Evolutionary conservation across 306 rosid genomes (phyloP).

Genomic region (Begonia fuchsioides): DNA sequence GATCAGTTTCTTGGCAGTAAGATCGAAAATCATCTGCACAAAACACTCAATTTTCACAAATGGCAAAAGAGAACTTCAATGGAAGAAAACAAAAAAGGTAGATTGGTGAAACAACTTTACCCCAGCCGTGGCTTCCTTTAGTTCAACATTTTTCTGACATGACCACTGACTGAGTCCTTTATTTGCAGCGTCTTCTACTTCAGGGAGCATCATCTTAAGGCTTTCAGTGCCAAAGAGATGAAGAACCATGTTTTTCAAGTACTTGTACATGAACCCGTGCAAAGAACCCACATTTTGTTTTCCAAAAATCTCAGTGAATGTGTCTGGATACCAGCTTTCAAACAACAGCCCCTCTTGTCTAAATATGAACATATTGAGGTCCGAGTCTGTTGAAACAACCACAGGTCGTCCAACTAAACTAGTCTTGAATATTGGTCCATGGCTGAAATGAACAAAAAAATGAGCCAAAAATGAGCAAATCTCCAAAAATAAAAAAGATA

Average conservation of each 20-base stretch:
- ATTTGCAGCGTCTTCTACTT: constrained; percentile 54
- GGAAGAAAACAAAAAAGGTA: constrained; percentile 8
- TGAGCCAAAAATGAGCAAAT: no score
- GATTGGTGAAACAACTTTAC: constrained; percentile 24
- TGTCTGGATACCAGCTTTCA: constrained; percentile 92
- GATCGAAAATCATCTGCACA: constrained; percentile 88
- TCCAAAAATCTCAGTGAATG: constrained; percentile 90
- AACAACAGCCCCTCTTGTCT: constrained; percentile 81
- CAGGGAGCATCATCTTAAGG: constrained; percentile 70
- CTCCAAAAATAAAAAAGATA: not conserved
- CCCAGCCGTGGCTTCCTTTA: constrained; percentile 80
- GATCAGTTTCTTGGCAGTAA: constrained; percentile 80
- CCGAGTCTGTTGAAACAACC: constrained; percentile 81
- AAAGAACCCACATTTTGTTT: constrained; percentile 84
- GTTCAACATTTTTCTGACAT: constrained; percentile 33
- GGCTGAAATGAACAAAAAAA: constrained; percentile 29
- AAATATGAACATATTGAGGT: constrained; percentile 65
- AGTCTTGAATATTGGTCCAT: constrained; percentile 82
- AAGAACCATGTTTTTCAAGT: constrained; percentile 77
- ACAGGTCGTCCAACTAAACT: constrained; percentile 84
- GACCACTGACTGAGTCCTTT: constrained; percentile 48
- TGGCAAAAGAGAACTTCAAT: not conserved
- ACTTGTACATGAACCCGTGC: constrained; percentile 88
- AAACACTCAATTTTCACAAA: constrained; percentile 18
- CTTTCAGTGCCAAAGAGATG: constrained; percentile 86